Conservation (phyloP, 768 basidiomycete species). For the Cantharellus cinnabarinus region DNA sequence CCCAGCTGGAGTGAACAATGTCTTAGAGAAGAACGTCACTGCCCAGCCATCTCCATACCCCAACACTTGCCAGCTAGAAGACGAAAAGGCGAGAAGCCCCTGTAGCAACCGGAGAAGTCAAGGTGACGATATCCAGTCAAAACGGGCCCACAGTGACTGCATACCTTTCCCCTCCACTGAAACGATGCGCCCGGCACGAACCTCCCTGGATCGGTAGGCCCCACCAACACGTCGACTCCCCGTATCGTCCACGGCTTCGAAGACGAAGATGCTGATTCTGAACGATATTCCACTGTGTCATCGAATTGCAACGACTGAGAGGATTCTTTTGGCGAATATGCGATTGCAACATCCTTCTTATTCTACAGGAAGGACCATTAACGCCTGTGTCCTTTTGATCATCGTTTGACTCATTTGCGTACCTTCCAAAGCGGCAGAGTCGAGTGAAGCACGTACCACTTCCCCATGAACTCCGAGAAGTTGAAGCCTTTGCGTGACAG, state of each 20-base stretch:
- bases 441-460: conserved; percentile 19
- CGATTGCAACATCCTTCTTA: conserved; percentile 25
- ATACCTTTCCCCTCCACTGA: conserved; percentile 20
- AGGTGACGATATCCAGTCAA: conserved; percentile 10
- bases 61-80: conserved; percentile 17
- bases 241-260: neutral
- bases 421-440: conserved; percentile 27
- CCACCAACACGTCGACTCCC: neutral
- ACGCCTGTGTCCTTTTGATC: no score
- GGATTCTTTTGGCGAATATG: conserved; percentile 15
- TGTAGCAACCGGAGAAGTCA: neutral
- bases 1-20: conserved; percentile 26
- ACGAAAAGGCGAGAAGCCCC: neutral
- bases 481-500: conserved; percentile 4
- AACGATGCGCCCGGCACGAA: conserved; percentile 10
- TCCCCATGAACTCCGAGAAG: conserved; percentile 12
- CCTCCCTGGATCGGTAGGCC: neutral
- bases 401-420: neutral
- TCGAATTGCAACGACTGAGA: neutral
- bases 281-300: neutral
- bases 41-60: conserved; percentile 17
- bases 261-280: neutral
- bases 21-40: conserved; percentile 22
- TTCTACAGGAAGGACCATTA: conserved; percentile 8
- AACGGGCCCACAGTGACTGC: conserved; percentile 16